These are phyloP conservation scores for Silene uniflora DNA, from an alignment of 148 eudicot species.

Conservation along the genomic window DNA sequence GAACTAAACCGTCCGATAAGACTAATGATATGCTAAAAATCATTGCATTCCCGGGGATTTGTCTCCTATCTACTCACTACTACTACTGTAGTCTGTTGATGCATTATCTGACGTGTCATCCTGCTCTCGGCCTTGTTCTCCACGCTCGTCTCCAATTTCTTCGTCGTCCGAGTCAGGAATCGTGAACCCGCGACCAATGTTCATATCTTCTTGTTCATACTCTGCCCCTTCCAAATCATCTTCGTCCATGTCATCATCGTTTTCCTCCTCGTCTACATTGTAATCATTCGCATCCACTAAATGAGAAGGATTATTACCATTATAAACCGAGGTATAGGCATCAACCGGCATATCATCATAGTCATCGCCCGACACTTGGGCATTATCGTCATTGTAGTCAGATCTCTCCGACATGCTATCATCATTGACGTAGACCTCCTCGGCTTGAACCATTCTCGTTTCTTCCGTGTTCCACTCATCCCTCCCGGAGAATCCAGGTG, in stretches of 20 bases:
- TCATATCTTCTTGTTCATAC: conserved; percentile 22
- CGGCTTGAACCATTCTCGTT: conserved; percentile 24
- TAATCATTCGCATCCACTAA: conserved; percentile 30
- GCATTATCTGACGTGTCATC: conserved; percentile 40
- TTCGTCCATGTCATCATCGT: conserved; percentile 31
- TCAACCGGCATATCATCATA: conserved; percentile 43
- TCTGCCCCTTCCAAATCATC: conserved; percentile 29
- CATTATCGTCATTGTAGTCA: conserved; percentile 46
- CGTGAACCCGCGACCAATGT: conserved; percentile 23
- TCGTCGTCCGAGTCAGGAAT: conserved; percentile 33
- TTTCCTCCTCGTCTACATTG: conserved; percentile 29
- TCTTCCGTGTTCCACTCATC: conserved; percentile 40
- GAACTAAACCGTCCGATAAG: background rate
- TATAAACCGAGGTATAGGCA: conserved; percentile 30
- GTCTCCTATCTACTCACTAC: conserved; percentile 3
- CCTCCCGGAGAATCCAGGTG: conserved; percentile 36
- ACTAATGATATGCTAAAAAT: conserved; percentile 13
- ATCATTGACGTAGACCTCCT: conserved; percentile 34
- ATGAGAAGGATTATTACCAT: conserved; percentile 29
- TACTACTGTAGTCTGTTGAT: conserved; percentile 59
- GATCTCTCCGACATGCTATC: conserved; percentile 43
- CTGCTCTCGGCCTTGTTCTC: conserved; percentile 19
- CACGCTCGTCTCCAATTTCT: conserved; percentile 24
- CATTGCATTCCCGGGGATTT: background rate
- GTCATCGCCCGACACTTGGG: conserved; percentile 31